Evolutionary conservation across 768 basidiomycete genomes (phyloP).

Genomic region (Baorangia bicolor): DNA sequence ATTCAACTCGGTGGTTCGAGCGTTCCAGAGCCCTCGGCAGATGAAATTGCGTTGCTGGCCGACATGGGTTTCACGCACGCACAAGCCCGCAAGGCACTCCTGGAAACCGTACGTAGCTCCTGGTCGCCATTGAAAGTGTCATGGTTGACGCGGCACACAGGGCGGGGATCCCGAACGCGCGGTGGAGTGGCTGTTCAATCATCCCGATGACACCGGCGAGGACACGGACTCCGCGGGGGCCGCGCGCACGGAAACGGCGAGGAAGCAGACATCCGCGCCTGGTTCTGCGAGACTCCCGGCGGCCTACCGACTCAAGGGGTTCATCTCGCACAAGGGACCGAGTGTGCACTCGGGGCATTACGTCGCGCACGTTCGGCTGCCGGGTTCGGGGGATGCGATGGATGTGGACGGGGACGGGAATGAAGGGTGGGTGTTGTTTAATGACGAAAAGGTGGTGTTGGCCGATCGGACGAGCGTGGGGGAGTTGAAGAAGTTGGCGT

Average conservation of each 20-base stretch:
- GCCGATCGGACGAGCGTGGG: slow-evolving; percentile 81
- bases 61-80: slow-evolving; percentile 92
- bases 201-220: slow-evolving; percentile 85
- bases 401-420: slow-evolving; percentile 33
- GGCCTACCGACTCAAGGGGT: slow-evolving; percentile 80
- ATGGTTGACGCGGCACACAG: slow-evolving; percentile 35
- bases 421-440: slow-evolving; percentile 82
- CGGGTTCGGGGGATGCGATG: slow-evolving; percentile 21
- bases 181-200: slow-evolving; percentile 94
- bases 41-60: slow-evolving; percentile 68
- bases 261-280: slow-evolving; percentile 26
- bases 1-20: slow-evolving; percentile 39
- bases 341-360: slow-evolving; percentile 96
- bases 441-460: slow-evolving; percentile 94
- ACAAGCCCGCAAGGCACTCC: slow-evolving; percentile 84
- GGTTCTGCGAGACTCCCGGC: slow-evolving; percentile 70
- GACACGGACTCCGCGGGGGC: slow-evolving; percentile 33
- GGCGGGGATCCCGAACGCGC: slow-evolving; percentile 78
- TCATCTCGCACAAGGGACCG: slow-evolving; percentile 96
- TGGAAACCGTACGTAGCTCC: slow-evolving; percentile 66
- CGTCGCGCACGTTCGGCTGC: slow-evolving; percentile 69
- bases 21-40: slow-evolving; percentile 58
- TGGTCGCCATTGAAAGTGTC: neutral
- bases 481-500: slow-evolving; percentile 82
- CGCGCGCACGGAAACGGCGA: slow-evolving; percentile 12